Base-by-base conservation (phyloP, 768 basidiomycete genomes). In the Steccherinum ochraceum region DNA sequence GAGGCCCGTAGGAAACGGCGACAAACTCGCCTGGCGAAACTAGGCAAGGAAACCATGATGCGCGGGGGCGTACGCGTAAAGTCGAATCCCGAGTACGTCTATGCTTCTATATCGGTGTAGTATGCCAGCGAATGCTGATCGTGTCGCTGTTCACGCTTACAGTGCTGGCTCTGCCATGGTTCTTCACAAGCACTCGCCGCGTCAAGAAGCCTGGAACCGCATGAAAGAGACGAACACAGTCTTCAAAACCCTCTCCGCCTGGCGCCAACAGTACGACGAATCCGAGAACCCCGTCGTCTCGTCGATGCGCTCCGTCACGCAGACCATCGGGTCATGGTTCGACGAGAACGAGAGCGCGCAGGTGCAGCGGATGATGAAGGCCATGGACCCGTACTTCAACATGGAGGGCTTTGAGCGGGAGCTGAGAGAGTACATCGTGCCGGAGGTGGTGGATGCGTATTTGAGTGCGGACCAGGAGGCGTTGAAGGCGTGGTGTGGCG, bases 301-400 rank as follows among this genome's bases (percentile, higher is more conserved):
- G 3, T 81, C 84, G 13, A 63, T 96, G 50, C 87, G 96, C 35
- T 77, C 80, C 5, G 85, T 96, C 46, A 94, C 93, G 1, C 77
- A 84, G 40, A 87, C 86, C 0, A 76, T 99, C 46, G 92, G 90
- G 2, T 81, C 86, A 2, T 91, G 87, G 84, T 92, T 93, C 60
- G 95, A 98, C 52, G 96, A 99, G 72, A 99, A 90, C 63, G 96
- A 99, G 72, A 93, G 87, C 43, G 96, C 96, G n/a, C 89, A 89
- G 66, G 95, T 98, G 24, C 83, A 86, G 61, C 78, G 90, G 53
- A 68, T 84, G 63, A 90, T 97, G 82, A 89, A 84, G 65, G 65
- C 73, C n/a, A 73, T 97, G 62, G 96, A 99, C 66, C 92, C 96
- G 3, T 65, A 69, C 23, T 99, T 96, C 70, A 84, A 79, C 50